phyloP scores from a whole-genome alignment of 345 rosid species.

The Eucalyptus pauciflora region DNA sequence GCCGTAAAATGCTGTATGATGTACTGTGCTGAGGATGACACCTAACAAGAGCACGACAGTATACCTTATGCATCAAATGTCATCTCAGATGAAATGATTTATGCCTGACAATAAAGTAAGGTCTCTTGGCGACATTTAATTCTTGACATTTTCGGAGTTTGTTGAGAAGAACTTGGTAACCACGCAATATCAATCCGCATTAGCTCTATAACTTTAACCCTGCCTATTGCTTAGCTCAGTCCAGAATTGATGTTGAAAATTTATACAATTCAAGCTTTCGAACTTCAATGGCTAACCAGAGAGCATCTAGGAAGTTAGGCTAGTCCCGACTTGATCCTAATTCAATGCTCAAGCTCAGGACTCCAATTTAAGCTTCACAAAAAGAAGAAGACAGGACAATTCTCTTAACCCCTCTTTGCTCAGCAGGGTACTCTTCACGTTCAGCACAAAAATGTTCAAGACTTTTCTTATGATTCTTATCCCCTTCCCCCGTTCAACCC shows the following conservation, averaged over 20 bases:
- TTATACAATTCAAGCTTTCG: background rate
- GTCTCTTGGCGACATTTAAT: background rate
- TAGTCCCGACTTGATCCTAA: background rate
- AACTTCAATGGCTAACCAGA: background rate
- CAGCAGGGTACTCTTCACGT: background rate
- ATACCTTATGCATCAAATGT: background rate
- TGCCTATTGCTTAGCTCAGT: background rate
- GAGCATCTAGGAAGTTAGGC: background rate
- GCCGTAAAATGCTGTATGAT: conserved; percentile 90
- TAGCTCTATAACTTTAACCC: background rate
- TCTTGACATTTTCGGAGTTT: background rate
- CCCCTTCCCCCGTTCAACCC: background rate
- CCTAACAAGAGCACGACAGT: conserved; percentile 21
- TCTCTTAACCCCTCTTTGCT: background rate
- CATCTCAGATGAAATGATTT: background rate
- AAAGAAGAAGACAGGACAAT: background rate
- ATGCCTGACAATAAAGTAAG: background rate
- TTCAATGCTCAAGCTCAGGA: background rate
- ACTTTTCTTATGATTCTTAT: background rate
- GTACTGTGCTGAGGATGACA: conserved; percentile 93
- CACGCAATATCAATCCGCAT: background rate
- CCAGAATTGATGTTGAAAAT: background rate
- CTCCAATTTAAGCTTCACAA: background rate
- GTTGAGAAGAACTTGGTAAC: background rate
- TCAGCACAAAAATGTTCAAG: background rate